These are phyloP conservation scores for Veloporphyrellus conicus DNA, from an alignment of 1,284 basidiomycete species.

Conservation along the genomic window DNA sequence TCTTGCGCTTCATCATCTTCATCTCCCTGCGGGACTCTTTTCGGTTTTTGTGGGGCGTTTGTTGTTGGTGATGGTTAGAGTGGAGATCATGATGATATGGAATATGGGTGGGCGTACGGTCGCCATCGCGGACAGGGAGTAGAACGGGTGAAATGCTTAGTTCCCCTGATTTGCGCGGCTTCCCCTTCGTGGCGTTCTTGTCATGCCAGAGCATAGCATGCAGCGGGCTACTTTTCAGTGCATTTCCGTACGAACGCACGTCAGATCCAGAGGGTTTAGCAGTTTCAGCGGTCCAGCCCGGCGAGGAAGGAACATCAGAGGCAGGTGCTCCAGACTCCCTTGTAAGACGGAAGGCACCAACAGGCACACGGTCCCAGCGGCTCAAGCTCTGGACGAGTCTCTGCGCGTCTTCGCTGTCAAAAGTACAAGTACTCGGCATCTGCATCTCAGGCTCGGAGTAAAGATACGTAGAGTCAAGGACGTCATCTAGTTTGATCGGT, in stretches of 20 bases:
- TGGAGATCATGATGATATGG: constrained; percentile 24
- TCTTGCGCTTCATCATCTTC: constrained; percentile 59
- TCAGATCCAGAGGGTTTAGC: constrained; percentile 20
- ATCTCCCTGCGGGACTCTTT: constrained; percentile 60
- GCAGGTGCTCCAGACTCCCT: constrained; percentile 39
- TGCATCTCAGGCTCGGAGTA: constrained; percentile 46
- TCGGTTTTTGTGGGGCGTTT: constrained; percentile 43
- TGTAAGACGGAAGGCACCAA: constrained; percentile 67
- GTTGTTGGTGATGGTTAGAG: constrained; percentile 32
- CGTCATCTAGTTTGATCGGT: constrained; percentile 70
- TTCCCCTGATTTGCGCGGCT: constrained; percentile 27
- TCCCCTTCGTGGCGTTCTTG: constrained; percentile 29
- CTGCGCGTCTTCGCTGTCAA: constrained; percentile 36
- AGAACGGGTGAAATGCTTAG: constrained; percentile 49
- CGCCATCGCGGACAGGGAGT: constrained; percentile 51
- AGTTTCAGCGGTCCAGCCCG: constrained; percentile 28
- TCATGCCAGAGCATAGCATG: constrained; percentile 55
- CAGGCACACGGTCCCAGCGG: constrained; percentile 72
- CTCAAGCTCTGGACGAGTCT: constrained; percentile 37
- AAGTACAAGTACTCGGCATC: constrained; percentile 23
- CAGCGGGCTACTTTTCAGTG: constrained; percentile 54
- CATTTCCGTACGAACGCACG: constrained; percentile 32
- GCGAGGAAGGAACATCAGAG: constrained; percentile 31
- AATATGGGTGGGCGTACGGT: constrained; percentile 47
- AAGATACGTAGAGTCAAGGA: constrained; percentile 70